phyloP scores from a whole-genome alignment of 2,329 filamentous ascomycete species.

The Neopestalotiopsis rosae region DNA sequence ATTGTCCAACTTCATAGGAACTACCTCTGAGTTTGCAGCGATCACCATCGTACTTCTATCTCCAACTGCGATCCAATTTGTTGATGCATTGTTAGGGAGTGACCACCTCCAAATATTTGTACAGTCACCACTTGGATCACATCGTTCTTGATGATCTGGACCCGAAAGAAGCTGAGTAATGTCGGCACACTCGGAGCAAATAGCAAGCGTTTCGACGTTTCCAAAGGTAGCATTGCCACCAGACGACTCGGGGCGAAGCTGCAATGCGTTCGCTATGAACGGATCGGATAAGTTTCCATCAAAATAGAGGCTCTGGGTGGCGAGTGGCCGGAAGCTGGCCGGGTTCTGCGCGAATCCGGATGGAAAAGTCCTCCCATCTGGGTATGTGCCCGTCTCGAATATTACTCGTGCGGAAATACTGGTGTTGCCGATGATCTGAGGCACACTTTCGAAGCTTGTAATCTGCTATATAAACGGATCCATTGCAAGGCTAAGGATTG shows the following conservation, averaged over 20 bases:
- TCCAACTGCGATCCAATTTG: not conserved
- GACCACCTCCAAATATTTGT: not conserved
- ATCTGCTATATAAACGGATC: conserved; percentile 1
- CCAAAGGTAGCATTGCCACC: not conserved
- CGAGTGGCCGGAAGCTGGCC: not conserved
- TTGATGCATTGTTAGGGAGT: not conserved
- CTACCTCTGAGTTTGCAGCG: not conserved
- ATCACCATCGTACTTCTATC: not conserved
- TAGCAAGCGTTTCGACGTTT: not conserved
- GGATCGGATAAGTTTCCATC: not conserved
- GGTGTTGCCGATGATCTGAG: not conserved
- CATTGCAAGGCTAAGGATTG: not conserved
- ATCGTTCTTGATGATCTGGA: too few relatives aligned
- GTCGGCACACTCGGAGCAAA: not conserved
- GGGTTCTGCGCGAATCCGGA: not conserved
- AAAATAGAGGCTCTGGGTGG: conserved; percentile 1
- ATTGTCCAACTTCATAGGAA: not conserved
- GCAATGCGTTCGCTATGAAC: not conserved
- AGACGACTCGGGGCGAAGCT: not conserved
- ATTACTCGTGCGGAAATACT: not conserved
- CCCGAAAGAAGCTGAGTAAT: not conserved
- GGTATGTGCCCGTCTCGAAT: not conserved
- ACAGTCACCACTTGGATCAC: too few relatives aligned
- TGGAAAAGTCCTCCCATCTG: too few relatives aligned
- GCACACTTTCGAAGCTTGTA: not conserved